Base-by-base conservation (phyloP, 352 stramenopile genomes). In the Hyaloperonospora brassicae region DNA sequence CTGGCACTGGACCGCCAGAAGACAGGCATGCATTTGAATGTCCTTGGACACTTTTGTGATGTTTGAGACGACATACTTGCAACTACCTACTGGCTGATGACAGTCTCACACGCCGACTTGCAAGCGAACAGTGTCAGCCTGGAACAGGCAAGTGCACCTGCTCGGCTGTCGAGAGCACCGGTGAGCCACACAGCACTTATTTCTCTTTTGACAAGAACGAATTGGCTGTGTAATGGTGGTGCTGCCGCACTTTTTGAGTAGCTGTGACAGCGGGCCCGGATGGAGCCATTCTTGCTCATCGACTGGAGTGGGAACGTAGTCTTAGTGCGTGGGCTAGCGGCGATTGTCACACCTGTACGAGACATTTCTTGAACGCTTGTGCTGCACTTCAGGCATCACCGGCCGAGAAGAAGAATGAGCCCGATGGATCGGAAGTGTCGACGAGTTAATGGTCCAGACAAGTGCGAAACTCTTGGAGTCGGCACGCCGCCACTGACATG, bases 271-370 rank as follows among this genome's bases (percentile, higher is more conserved):
- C 70, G 81, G 44, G 66, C 58, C n/a, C 61, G 59, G 30, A 47
- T 23, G 14, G 72, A 73, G 47, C 53, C 75, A 27, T 87, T 68
- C 25, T 57, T 58, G 27, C 46, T 70, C 8, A 56, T 90, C 22
- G 78, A 92, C 49, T 53, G 90, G 13, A 87, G 77, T 53, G 82
- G 79, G 22, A 92, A 92, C 46, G 55, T 92, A 17, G 62, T 92
- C 35, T 90, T 78, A n/a, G 31, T 58, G 8, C 70, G 67, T 23
- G 75, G 66, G 1, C 50, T 91, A 13, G 48, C 59, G 12, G 68
- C 55, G 39, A 66, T 88, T 5, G 57, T 58, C 34, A 57, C 66
- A 17, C 17, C 10, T 64, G 73, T 2, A 50, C 87, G 17, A 43
- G 68, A 57, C 45, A 12, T 39, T 42, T 35, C 27, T 17, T 22